Base-by-base conservation (phyloP, 1,284 basidiomycete genomes). In the Cystobasidium slooffiae region DNA sequence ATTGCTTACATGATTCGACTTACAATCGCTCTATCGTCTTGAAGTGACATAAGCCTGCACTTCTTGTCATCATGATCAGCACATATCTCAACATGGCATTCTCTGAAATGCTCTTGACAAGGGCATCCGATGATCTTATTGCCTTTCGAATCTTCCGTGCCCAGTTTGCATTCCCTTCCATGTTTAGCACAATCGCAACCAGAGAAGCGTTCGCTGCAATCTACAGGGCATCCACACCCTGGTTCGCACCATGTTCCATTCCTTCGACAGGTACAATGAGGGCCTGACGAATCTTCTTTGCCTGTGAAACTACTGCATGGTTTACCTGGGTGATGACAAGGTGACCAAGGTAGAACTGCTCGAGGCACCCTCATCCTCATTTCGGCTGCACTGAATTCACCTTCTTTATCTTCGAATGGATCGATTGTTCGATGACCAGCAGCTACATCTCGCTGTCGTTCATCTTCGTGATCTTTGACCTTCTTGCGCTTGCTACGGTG, bases 181-280 rank as follows among this genome's bases (percentile, higher is more conserved):
- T 66, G 31, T 18, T 51, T 62, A 18, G 63, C 62, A 31, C 70
- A 73, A 43, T 47, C 53, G 44, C 70, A 73, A 16, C 70, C 70
- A 24, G 51, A 43, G 41, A 73, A 73, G 51, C 70, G 61, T 22
- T 73, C 70, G 20, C 59, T 41, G 59, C 70, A 73, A 44, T 73
- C 70, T 1, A 65, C 63, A 20, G 70, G 70, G 44, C 70, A 73
- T 6, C 70, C 70, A 31, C 70, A 73, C 5, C 70, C 70, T 41
- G 70, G 70, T 39, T 73, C 70, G 41, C 70, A 73, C 70, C 70
- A 73, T 12, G 70, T 73, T 22, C 70, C 70, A 43, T 73, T 59
- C n/a, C 55, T 41, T 6, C 58, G 61, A 51, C 70, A 73, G 8
- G 52, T 49, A 44, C 70, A 73, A 43, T 64, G 62, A 18, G 31